Base-by-base conservation (phyloP, 306 rosid species). In the Fragaria vesca region DNA sequence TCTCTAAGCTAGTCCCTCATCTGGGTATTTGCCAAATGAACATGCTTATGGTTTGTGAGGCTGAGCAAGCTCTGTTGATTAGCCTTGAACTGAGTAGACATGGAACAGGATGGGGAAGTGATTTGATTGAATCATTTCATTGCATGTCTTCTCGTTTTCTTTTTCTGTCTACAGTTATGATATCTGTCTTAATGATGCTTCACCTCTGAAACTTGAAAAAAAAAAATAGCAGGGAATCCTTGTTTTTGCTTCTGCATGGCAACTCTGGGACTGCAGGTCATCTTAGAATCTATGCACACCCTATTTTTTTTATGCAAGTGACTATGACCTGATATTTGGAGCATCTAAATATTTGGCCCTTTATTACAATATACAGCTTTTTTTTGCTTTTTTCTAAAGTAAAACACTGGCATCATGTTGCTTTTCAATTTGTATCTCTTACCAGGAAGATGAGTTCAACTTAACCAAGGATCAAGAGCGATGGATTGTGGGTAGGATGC, bases 161-260 rank as follows among this genome's bases (percentile, higher is more conserved):
- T 32, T 54, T 57, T 15, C 6, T 57, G 38, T 30, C 34, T 42
- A 24, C 21, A 73, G 42, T 21, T 24, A 28, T 42, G 11, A 16
- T 60, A 72, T 57, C 21, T 74, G 24, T 38, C 40, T 38, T 38
- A 5, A 13, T 26, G 42, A 13, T 24, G 10, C 38, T n/a, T 72
- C 15, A 10, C 50, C 3, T 10, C 12, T 72, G 75, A 26, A 38
- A 3, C 17, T 40, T 4, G 24, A 1, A 42, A 24, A 73, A 38
- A 21, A 30, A 30, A 58, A 12, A n/a, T n/a, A 40, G 80, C 89
- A 95, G 97, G 99, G 98, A 66, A 96, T 96, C 76, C 98, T 96
- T 74, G 99, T 93, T 78, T 96, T 96, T 84, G 99, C 99, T 76
- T 96, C 99, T 75, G 99, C 74, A 96, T 96, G 99, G 99, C 99